Evolutionary conservation across 768 basidiomycete genomes (phyloP).

Genomic region (Omphalotus guepiniiformis): DNA sequence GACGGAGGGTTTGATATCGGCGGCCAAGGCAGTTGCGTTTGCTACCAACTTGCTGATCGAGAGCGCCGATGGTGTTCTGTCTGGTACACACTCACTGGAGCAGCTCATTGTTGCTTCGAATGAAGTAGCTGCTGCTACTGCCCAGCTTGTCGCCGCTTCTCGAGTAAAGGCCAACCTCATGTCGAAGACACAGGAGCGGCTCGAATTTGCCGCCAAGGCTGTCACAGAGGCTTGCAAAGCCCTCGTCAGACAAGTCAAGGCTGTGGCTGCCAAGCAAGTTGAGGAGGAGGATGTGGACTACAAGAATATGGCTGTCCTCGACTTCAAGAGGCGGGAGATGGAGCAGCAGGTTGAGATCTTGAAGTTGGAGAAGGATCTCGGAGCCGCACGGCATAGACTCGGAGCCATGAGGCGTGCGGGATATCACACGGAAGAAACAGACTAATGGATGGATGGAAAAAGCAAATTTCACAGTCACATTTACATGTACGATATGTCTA

Average conservation of each 20-base stretch:
- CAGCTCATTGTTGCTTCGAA: slow-evolving; percentile 99
- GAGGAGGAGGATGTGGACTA: slow-evolving; percentile 84
- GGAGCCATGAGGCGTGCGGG: slow-evolving; percentile 87
- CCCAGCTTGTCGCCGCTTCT: slow-evolving; percentile 97
- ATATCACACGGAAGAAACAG: slow-evolving; percentile 84
- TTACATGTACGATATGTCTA: slow-evolving; percentile 11
- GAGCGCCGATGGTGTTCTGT: slow-evolving; percentile 94
- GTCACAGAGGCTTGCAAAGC: slow-evolving; percentile 98
- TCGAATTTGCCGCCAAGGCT: slow-evolving; percentile 95
- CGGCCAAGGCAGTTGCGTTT: slow-evolving; percentile 96
- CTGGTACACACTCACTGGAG: slow-evolving; percentile 94
- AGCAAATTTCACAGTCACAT: slow-evolving; percentile 4
- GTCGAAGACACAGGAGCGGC: slow-evolving; percentile 96
- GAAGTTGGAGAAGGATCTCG: slow-evolving; percentile 92
- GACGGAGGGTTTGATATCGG: slow-evolving; percentile 98
- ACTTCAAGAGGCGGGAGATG: slow-evolving; percentile 98
- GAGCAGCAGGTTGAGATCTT: slow-evolving; percentile 99
- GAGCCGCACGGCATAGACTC: slow-evolving; percentile 75
- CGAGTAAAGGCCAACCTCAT: slow-evolving; percentile 97
- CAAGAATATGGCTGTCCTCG: slow-evolving; percentile 87
- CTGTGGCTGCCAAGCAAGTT: slow-evolving; percentile 79
- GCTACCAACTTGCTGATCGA: slow-evolving; percentile 95
- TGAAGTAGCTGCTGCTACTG: slow-evolving; percentile 95
- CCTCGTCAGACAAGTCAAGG: slow-evolving; percentile 94
- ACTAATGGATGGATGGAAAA: slow-evolving; percentile 30